Evolutionary conservation across 2,329 filamentous ascomycete genomes (phyloP), one percentile per base, ranked within the genome.

Genomic region (Cytospora piceae): DNA sequence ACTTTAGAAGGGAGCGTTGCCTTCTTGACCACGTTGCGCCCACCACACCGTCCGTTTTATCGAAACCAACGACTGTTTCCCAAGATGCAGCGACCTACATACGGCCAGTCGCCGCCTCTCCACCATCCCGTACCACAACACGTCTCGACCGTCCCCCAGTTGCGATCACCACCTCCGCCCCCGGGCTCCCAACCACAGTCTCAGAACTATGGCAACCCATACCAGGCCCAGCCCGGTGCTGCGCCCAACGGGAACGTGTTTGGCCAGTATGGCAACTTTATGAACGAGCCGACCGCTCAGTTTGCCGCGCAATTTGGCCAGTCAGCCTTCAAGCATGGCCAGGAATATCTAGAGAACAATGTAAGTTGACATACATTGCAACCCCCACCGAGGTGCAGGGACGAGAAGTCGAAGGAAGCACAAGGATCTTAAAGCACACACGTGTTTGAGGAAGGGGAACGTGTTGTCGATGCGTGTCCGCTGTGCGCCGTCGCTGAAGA

Each of bases 81-180:
- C 77, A 85, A 75, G 68, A 97, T 97, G 94, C 94, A 97, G 81
- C 91, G 93, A 77, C 85, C 90, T n/a, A 84, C 87, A 63, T 97
- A 95, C 81, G 87, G 88, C 78, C 91, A 94, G 75, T 97, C 93
- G 75, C 94, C 94, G 76, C 94, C 94, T 71, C 88, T 98, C 72
- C 95, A 98, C 79, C 95, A 98, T 77, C 95, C 95, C 66, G 93
- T 98, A 66, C 95, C 95, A 69, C 95, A 99, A 79, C 95, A 99
- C 84, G 94, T 98, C 74, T 98, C 95, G 75, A 96, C 94, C 66
- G 95, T 99, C 58, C 95, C 95, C 54, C 95, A 98, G 81, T 88
- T 99, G 77, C 90, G 96, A 78, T 98, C 95, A 66, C 95, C 95
- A 68, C 61, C 61, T 39, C 91, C 93, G 68, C 94, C 92, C 46